Evolutionary conservation across 2,329 filamentous ascomycete genomes (phyloP).

Genomic region (Colletotrichum siamense): DNA sequence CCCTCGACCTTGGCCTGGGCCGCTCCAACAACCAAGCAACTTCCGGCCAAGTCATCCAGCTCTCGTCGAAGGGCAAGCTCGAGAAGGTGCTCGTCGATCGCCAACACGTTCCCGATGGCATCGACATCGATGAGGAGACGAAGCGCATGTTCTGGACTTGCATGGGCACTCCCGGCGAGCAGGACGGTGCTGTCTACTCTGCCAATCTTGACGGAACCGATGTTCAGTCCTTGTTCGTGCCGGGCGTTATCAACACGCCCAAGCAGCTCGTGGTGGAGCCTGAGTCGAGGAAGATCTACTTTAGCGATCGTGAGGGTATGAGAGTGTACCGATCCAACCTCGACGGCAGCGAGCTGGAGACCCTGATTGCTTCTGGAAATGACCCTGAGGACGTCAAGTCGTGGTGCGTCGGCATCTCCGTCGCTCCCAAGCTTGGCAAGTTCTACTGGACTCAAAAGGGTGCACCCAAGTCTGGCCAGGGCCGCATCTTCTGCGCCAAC

Average conservation of each 20-base stretch:
- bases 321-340: conserved; percentile 41
- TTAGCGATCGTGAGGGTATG: conserved; percentile 50
- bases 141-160: conserved; percentile 54
- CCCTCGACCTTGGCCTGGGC: neutral
- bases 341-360: conserved; percentile 43
- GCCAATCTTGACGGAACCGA: conserved; percentile 56
- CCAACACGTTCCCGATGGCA: conserved; percentile 47
- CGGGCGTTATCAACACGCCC: conserved; percentile 53
- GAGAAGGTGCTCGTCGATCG: conserved; percentile 27
- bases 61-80: conserved; percentile 25
- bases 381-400: conserved; percentile 35
- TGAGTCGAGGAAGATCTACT: conserved; percentile 39
- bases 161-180: conserved; percentile 47
- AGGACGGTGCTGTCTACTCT: conserved; percentile 48
- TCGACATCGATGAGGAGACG: conserved; percentile 37
- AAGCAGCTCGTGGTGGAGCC: conserved; percentile 45
- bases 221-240: conserved; percentile 44
- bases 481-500: conserved; percentile 57
- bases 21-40: neutral
- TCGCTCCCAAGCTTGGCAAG: conserved; percentile 45
- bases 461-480: conserved; percentile 51
- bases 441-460: conserved; percentile 70
- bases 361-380: conserved; percentile 42
- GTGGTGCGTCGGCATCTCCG: conserved; percentile 63
- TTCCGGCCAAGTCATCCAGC: conserved; percentile 15